Conservation (phyloP, 495 filamentous ascomycete genomes). For the Extremus antarcticus region DNA sequence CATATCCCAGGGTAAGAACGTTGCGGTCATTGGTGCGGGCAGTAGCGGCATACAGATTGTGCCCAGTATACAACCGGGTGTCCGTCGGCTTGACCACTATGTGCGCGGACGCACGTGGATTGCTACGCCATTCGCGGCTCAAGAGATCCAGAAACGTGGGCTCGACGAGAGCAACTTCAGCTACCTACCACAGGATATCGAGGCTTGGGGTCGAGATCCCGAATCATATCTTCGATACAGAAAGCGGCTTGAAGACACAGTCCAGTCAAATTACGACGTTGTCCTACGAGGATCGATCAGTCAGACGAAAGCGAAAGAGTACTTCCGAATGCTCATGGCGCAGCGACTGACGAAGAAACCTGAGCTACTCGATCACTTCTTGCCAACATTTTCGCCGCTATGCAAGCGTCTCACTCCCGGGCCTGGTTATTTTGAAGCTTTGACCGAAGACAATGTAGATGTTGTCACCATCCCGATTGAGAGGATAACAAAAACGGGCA, state of each 20-base stretch:
- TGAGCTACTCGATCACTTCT: conserved; percentile 22
- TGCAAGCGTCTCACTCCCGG: conserved; percentile 31
- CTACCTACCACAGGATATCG: conserved; percentile 6
- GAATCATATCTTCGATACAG: background rate
- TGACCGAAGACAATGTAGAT: conserved; percentile 25
- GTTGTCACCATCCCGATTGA: conserved; percentile 22
- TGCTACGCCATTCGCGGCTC: conserved; percentile 20
- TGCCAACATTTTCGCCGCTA: conserved; percentile 26
- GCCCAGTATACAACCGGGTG: conserved; percentile 21
- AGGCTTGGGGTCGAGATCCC: conserved; percentile 15
- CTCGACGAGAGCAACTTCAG: conserved; percentile 13
- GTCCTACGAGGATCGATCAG: background rate
- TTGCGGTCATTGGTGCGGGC: conserved; percentile 28
- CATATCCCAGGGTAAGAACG: conserved; percentile 24
- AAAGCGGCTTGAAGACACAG: background rate
- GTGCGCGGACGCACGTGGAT: conserved; percentile 29
- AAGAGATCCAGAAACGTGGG: conserved; percentile 9
- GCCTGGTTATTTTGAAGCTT: conserved; percentile 29
- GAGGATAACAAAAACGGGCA: conserved; percentile 15
- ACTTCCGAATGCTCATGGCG: conserved; percentile 26
- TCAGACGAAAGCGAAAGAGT: conserved; percentile 18
- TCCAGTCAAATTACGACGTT: background rate
- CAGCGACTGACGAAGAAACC: conserved; percentile 21
- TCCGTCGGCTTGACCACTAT: conserved; percentile 20
- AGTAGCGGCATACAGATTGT: conserved; percentile 30